Evolutionary conservation across 148 eudicot genomes (phyloP).

Genomic region (Rhododendron simsii): DNA sequence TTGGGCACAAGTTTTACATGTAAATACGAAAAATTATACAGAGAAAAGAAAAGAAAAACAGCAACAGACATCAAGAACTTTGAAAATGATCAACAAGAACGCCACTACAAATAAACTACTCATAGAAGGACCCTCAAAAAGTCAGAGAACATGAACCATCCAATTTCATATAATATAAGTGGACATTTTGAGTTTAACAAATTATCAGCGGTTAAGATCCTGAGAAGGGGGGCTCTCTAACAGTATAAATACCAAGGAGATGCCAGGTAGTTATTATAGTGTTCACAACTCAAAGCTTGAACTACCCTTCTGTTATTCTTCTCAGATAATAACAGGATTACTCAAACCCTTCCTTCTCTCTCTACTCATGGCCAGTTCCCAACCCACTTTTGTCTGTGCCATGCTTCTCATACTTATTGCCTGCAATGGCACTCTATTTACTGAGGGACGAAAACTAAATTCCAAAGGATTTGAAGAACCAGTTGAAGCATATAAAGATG

Average conservation of each 20-base stretch:
- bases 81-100: not conserved
- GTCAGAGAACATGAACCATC: not conserved
- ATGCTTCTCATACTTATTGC: conserved; percentile 17
- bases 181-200: not conserved
- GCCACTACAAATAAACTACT: not conserved
- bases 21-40: not conserved
- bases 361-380: conserved; percentile 23
- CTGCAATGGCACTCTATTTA: conserved; percentile 12
- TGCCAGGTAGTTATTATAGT: conserved; percentile 9
- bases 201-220: not conserved
- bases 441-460: conserved; percentile 32
- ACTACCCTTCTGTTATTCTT: not conserved
- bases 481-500: conserved; percentile 6
- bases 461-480: conserved; percentile 7
- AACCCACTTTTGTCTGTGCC: conserved; percentile 5
- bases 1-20: not conserved
- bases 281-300: not conserved
- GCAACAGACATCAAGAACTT: not conserved
- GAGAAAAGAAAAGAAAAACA: not conserved
- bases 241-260: conserved; percentile 25
- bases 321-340: not conserved
- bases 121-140: not conserved
- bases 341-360: not conserved
- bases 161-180: not conserved
- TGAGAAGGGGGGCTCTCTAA: not conserved